Base-by-base conservation (phyloP, 1,284 basidiomycete genomes). In the Leccinum griseonigrum region DNA sequence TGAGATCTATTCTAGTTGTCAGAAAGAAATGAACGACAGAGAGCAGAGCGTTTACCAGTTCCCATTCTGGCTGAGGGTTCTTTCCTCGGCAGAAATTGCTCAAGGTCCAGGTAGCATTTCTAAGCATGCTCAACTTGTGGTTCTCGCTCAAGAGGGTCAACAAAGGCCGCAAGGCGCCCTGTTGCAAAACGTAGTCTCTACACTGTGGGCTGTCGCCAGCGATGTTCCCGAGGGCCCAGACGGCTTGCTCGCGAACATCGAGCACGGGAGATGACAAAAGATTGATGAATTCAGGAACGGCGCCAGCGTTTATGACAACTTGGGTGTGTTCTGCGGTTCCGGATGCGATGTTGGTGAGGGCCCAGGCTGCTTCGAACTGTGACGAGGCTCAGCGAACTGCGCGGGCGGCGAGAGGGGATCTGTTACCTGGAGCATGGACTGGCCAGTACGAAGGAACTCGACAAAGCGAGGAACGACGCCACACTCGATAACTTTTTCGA, bases 331-430 rank as follows among this genome's bases (percentile, higher is more conserved):
- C 94, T 36, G 96, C 96, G 40, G 97, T 99, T 56, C 97, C 97
- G 58, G 97, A 99, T 16, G 97, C 97, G 69, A 99, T 99, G 83
- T 99, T 99, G 71, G 97, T 99, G 69, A 99, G 84, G 53, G 97
- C 97, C 97, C 97, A 99, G 7, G 97, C 97, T 58, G 97, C 97
- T 79, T 99, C 97, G 72, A 99, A 99, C 94, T 98, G 57, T n/a
- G 59, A 7, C 26, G 11, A 46, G 10, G 29, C 13, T 72, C 3
- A 58, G 60, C 28, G 26, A 5, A 16, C 22, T 34, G 29, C 40
- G 54, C 3, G 9, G 31, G 8, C 9, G 36, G 56, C 26, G 31
- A 57, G 40, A 22, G 60, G n/a, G n/a, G 61, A 43, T 28, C 38
- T 54, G 83, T 66, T 64, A 94, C 95, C 85, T 97, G 96, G 69